phyloP scores from a whole-genome alignment of 2,329 filamentous ascomycete genomes.

The Emergomyces africanus region DNA sequence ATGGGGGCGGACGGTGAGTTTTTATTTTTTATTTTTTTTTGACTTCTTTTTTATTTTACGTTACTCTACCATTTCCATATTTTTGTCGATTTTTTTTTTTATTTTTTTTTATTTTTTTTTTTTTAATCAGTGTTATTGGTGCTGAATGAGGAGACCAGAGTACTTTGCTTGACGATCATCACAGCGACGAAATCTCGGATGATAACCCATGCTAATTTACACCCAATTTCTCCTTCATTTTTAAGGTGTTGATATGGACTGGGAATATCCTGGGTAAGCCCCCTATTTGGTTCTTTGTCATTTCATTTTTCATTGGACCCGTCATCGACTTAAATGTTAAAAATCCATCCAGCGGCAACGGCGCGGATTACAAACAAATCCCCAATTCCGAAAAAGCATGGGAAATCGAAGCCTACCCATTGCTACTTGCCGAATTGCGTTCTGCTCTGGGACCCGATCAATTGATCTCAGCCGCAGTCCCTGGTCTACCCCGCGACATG shows the following conservation, averaged over 20 bases:
- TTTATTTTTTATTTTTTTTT: conserved; percentile 17
- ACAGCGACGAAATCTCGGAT: background rate
- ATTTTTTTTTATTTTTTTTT: too few species aligned
- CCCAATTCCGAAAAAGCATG: conserved; percentile 43
- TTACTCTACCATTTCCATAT: too few species aligned
- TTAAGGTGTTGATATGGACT: conserved; percentile 45
- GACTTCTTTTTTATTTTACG: conserved; percentile 1
- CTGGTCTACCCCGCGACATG: conserved; percentile 50
- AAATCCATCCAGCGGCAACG: conserved; percentile 37
- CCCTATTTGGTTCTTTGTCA: background rate
- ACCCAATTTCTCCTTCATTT: background rate
- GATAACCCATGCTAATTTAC: conserved; percentile 2
- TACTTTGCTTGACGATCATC: too few species aligned
- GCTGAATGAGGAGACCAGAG: too few species aligned
- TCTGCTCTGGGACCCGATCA: conserved; percentile 40
- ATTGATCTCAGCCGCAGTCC: conserved; percentile 50
- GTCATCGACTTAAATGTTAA: background rate
- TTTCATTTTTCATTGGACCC: background rate
- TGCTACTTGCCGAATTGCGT: conserved; percentile 44
- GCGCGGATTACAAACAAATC: conserved; percentile 48
- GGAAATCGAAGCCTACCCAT: conserved; percentile 46
- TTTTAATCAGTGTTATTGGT: too few species aligned
- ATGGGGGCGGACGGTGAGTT: conserved; percentile 50
- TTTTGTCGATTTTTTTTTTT: too few species aligned
- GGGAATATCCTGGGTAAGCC: conserved; percentile 36